phyloP scores from a whole-genome alignment of 1,284 basidiomycete species.

The Leccinum subatratum region DNA sequence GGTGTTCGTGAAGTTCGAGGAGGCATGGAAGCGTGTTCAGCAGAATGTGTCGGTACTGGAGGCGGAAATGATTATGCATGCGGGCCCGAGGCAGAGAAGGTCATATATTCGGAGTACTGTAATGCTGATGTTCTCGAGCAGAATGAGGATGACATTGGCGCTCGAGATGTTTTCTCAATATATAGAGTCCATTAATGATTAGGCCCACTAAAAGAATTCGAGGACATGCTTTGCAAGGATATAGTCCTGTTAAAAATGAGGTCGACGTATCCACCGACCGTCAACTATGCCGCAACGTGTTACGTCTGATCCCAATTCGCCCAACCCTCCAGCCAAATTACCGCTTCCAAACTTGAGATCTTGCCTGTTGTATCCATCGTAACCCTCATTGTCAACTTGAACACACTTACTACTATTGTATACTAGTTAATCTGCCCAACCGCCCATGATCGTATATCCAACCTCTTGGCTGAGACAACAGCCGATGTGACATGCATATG shows the following conservation, averaged over 20 bases:
- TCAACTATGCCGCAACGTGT: slow-evolving; percentile 31
- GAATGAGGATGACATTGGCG: background rate
- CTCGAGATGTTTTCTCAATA: background rate
- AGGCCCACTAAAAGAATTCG: background rate
- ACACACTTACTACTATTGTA: slow-evolving; percentile 37
- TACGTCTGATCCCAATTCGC: slow-evolving; percentile 22
- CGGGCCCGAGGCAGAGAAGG: background rate
- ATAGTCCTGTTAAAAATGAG: too few relatives aligned
- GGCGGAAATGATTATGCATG: background rate
- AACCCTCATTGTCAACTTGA: slow-evolving; percentile 16
- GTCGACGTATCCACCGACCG: too few relatives aligned
- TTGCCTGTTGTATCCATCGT: slow-evolving; percentile 17
- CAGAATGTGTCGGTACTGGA: background rate
- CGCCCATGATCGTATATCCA: slow-evolving; percentile 77
- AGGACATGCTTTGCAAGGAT: too few relatives aligned
- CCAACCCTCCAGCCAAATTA: slow-evolving; percentile 24
- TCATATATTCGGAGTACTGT: background rate
- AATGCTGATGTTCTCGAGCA: background rate
- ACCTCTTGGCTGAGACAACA: slow-evolving; percentile 96
- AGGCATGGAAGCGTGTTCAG: background rate
- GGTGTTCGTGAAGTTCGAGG: background rate
- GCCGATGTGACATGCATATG: slow-evolving; percentile 77
- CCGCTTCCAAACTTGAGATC: slow-evolving; percentile 16
- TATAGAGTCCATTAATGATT: background rate
- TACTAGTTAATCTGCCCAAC: slow-evolving; percentile 30